phyloP scores from a whole-genome alignment of 768 basidiomycete genomes.

The Phlebiopsis flavidoalba region DNA sequence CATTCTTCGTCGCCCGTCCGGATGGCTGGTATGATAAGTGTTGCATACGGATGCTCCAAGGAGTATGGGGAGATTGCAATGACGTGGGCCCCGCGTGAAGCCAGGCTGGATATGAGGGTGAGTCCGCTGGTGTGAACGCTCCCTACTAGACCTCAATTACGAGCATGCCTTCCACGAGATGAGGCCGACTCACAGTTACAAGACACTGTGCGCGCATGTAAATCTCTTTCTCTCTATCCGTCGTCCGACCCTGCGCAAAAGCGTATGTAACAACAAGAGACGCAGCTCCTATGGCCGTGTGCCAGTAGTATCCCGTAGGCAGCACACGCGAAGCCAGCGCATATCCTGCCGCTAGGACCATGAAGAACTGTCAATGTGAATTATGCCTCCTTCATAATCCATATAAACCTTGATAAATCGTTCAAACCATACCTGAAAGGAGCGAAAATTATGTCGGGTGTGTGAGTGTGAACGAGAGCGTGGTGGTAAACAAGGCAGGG shows the following conservation, averaged over 20 bases:
- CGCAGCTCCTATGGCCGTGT: slow-evolving; percentile 40
- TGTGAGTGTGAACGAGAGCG: background rate
- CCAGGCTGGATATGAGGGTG: slow-evolving; percentile 59
- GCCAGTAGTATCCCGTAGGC: slow-evolving; percentile 54
- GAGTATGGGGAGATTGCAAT: slow-evolving; percentile 67
- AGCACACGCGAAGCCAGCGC: slow-evolving; percentile 37
- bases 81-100: slow-evolving; percentile 72
- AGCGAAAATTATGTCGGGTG: background rate
- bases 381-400: background rate
- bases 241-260: slow-evolving; percentile 65
- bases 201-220: slow-evolving; percentile 69
- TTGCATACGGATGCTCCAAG: slow-evolving; percentile 45
- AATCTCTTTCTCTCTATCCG: slow-evolving; percentile 66
- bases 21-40: slow-evolving; percentile 61
- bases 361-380: slow-evolving; percentile 16
- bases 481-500: background rate
- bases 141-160: slow-evolving; percentile 41
- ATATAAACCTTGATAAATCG: background rate
- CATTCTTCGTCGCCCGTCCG: slow-evolving; percentile 67
- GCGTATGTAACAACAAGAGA: slow-evolving; percentile 45
- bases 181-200: slow-evolving; percentile 50
- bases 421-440: background rate
- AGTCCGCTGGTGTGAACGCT: slow-evolving; percentile 72
- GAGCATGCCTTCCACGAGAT: background rate
- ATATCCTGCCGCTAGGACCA: slow-evolving; percentile 51